These are phyloP conservation scores for Colletotrichum horii DNA, from an alignment of 2,329 filamentous ascomycete genomes.

Conservation along the genomic window DNA sequence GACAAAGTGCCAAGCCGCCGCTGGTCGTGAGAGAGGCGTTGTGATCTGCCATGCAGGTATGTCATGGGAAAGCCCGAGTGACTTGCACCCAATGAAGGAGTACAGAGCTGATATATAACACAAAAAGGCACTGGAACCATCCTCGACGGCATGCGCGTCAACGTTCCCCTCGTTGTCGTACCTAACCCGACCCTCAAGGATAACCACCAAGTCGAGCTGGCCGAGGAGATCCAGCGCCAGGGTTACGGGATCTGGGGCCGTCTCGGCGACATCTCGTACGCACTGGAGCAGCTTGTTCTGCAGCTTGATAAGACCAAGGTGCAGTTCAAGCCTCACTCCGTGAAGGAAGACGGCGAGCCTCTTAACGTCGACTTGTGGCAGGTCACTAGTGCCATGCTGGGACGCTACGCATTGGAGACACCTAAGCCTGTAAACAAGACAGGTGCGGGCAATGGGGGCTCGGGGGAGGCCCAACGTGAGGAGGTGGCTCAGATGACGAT, in stretches of 20 bases:
- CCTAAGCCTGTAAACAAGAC: not conserved
- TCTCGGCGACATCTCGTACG: conserved; percentile 19
- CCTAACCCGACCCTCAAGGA: conserved; percentile 83
- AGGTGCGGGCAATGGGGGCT: not conserved
- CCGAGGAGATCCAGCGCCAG: conserved; percentile 73
- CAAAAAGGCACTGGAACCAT: conserved; percentile 83
- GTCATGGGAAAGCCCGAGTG: not conserved
- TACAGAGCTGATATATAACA: not conserved
- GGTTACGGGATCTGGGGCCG: conserved; percentile 69
- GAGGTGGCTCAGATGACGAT: conserved; percentile 42
- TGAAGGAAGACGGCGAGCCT: not conserved
- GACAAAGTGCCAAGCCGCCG: conserved; percentile 51
- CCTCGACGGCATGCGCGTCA: conserved; percentile 77
- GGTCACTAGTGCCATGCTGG: conserved; percentile 18
- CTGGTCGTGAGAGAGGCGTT: conserved; percentile 65
- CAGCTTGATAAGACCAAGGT: conserved; percentile 15
- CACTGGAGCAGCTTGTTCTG: conserved; percentile 19
- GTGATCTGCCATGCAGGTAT: conserved; percentile 92
- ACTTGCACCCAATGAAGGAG: not conserved
- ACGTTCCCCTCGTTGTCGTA: conserved; percentile 83
- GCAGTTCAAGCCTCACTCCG: conserved; percentile 13
- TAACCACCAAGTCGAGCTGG: conserved; percentile 91
- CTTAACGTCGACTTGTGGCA: conserved; percentile 17
- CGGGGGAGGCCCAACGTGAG: conserved; percentile 35
- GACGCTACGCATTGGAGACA: not conserved